Evolutionary conservation across 1,284 basidiomycete genomes (phyloP), one percentile per base, ranked within the genome.

Genomic region (Sporisorium reilianum): DNA sequence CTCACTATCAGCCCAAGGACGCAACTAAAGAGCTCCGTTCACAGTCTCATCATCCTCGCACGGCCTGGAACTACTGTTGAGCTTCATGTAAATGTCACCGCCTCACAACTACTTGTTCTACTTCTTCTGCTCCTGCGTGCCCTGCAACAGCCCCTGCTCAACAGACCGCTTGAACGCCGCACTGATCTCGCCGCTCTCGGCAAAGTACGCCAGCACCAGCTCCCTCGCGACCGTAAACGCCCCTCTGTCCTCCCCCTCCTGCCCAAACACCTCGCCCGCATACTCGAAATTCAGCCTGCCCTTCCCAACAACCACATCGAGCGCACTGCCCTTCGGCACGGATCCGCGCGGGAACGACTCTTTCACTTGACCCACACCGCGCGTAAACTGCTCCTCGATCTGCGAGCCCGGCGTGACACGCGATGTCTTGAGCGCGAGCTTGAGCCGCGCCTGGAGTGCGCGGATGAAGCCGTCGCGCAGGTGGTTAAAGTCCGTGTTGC

Each of bases 391-490:
- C 5, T n/a, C 11, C 18, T 48, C 46, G 79, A 64, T 80, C n/a
- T 62, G 48, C 30, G 75, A 72, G 14, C 32, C 26, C n/a, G 20
- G 52, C 14, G 12, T 55, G 4, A 75, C 11, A 2, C 20, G 38
- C 30, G 72, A 20, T n/a, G 48, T 28, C 49, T 78, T 75, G 45
- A 71, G 71, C 36, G 88, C 89, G 10, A 88, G 83, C 40, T 88
- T 87, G 71, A 93, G 86, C 12, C 93, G 90, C 0, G 87, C 87
- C 72, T 90, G 89, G 34, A 95, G 84, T 8, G 93, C 88, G 36
- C 94, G 89, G 25, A 77, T 87, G 79, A 95, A 94, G 1, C 91
- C 94, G 80, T 95, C 93, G 23, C 94, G 89, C 20, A 95, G 87
- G 80, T 95, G 94, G 20, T 89, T 88, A 81, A 91, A 93, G 8